Evolutionary conservation across 306 rosid species (phyloP).

Genomic region (Alnus rubra): DNA sequence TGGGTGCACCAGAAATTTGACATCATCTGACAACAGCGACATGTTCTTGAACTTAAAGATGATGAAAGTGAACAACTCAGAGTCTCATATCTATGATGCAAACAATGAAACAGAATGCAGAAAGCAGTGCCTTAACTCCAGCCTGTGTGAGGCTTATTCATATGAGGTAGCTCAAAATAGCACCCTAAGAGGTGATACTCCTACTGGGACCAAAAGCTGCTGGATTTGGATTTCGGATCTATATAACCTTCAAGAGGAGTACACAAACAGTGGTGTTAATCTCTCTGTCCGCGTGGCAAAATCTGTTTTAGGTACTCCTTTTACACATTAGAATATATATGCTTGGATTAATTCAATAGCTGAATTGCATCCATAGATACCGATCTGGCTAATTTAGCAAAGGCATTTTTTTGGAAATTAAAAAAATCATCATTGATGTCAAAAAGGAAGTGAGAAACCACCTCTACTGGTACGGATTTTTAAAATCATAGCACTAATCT

Average conservation of each 20-base stretch:
- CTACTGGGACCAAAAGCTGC: background rate
- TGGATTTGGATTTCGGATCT: slow-evolving; percentile 26
- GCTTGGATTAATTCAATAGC: background rate
- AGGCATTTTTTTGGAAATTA: too few relatives aligned
- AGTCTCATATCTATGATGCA: too few relatives aligned
- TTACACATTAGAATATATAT: background rate
- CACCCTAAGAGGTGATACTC: too few relatives aligned
- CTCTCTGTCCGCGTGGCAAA: slow-evolving; percentile 24
- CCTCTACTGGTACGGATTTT: background rate
- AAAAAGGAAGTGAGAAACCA: background rate
- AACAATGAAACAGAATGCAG: slow-evolving; percentile 38
- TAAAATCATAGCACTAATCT: background rate
- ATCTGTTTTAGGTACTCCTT: slow-evolving; percentile 41
- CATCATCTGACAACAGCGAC: too few relatives aligned
- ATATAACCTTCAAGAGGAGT: slow-evolving; percentile 26
- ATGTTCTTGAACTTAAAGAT: slow-evolving; percentile 26
- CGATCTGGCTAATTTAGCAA: background rate
- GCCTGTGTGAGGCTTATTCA: slow-evolving; percentile 42
- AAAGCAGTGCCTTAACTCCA: background rate
- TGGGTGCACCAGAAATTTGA: too few relatives aligned
- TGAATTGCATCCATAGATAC: background rate
- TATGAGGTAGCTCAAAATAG: background rate
- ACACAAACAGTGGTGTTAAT: background rate
- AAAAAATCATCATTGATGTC: too few relatives aligned
- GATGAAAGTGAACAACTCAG: slow-evolving; percentile 3